Evolutionary conservation across 139 green algal species (phyloP), one percentile per base, ranked within the genome.

Genomic region (Auxenochlorella protothecoides): DNA sequence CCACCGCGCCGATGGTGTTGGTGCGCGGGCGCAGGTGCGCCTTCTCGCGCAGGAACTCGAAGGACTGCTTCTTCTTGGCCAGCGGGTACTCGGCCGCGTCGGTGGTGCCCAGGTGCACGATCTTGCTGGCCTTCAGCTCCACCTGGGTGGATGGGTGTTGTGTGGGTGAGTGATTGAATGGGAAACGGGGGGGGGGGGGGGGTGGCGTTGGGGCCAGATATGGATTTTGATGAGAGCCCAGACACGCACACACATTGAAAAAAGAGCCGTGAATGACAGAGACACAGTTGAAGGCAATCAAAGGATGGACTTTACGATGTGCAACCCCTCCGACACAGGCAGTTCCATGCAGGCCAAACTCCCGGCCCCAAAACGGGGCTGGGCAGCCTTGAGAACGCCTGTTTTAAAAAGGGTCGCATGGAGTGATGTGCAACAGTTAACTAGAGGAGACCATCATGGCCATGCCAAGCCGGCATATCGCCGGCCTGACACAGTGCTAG

Each of bases 1-100:
- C 87, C 8, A 99, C 87, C 0, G 92, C 90, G 54, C 87, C 85
- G 56, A 99, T 97, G 62, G 88, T 97, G 91, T 99, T 99, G 74
- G 95, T 97, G 71, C 95, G 85, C 10, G 90, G 74, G 54, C 94
- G 82, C 77, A 99, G 78, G 85, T 99, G 94, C 74, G 86, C 85
- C 82, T 92, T 96, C 69, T 92, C 90, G 10, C 95, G 84, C 81
- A 99, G 83, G 79, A 92, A 97, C 85, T 99, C 95, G 54, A 93
- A 85, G 4, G 76, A 87, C 56, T 92, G 88, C 84, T 96, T 96
- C 87, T 97, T 98, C 80, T 97, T 99, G 81, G 92, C 90, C 66
- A 99, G 91, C 7, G 95, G 92, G 83, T 99, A 99, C 11, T 80
- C 87, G 4, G 70, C 75, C 4, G 87, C 84, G 74, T 98, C 91